Conservation (phyloP, 148 eudicot genomes). For the Heliosperma pusillum region DNA sequence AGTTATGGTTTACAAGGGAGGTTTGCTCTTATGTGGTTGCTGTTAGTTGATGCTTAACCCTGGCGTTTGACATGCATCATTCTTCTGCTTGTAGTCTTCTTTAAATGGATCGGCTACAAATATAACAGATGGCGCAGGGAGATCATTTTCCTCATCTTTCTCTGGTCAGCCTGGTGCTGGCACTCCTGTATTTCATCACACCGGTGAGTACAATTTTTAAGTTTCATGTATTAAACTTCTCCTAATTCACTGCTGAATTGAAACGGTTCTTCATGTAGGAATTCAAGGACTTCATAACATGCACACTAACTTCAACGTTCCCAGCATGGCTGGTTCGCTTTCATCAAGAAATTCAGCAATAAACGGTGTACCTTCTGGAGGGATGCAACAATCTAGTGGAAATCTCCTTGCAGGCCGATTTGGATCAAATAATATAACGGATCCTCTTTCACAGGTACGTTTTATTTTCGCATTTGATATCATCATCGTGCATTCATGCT, state of each 20-base stretch:
- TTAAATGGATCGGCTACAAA: slow-evolving; percentile 51
- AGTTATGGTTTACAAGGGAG: not conserved
- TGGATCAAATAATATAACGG: slow-evolving; percentile 47
- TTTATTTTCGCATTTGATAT: not conserved
- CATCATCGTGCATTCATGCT: not conserved
- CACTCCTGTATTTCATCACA: slow-evolving; percentile 44
- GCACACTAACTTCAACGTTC: slow-evolving; percentile 47
- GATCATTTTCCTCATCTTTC: slow-evolving; percentile 48
- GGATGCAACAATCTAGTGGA: slow-evolving; percentile 58
- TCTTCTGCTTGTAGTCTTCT: slow-evolving; percentile 38
- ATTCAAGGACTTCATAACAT: slow-evolving; percentile 58
- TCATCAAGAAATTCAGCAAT: slow-evolving; percentile 47
- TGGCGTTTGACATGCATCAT: slow-evolving; percentile 14
- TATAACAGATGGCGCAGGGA: slow-evolving; percentile 44
- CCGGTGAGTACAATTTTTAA: slow-evolving; percentile 29
- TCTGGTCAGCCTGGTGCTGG: slow-evolving; percentile 55
- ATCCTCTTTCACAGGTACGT: slow-evolving; percentile 53
- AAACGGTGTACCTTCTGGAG: slow-evolving; percentile 43
- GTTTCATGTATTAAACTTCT: not conserved
- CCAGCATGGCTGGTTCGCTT: slow-evolving; percentile 43
- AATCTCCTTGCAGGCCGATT: slow-evolving; percentile 51
- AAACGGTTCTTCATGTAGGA: slow-evolving; percentile 24
- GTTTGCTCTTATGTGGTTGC: not conserved
- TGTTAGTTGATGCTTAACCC: slow-evolving; percentile 3
- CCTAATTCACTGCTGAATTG: slow-evolving; percentile 9